Evolutionary conservation across 1,284 basidiomycete genomes (phyloP).

Genomic region (Malassezia brasiliensis): DNA sequence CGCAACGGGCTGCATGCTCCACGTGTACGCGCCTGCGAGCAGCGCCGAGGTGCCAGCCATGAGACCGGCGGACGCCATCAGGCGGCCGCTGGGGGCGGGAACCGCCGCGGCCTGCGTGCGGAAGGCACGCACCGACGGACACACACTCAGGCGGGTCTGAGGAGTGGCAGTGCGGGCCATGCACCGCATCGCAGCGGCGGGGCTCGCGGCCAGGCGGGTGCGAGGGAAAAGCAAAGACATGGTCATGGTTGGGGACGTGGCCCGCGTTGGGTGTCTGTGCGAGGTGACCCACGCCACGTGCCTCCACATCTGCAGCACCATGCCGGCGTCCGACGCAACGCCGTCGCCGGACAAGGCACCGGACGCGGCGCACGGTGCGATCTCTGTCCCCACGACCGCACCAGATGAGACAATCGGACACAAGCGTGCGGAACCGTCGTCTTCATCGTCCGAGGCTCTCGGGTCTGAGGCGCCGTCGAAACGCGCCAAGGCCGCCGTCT

Average conservation of each 20-base stretch:
- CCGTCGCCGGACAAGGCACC: too few species aligned
- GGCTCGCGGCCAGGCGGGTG: not conserved
- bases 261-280: not conserved
- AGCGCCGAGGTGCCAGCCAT: slow-evolving; percentile 12
- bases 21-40: not conserved
- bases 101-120: not conserved
- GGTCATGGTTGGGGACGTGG: slow-evolving; percentile 2
- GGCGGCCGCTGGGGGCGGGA: not conserved
- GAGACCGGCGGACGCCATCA: slow-evolving; percentile 6
- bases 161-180: not conserved
- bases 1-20: slow-evolving; percentile 1
- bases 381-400: too few species aligned
- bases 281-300: not conserved
- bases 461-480: too few species aligned
- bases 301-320: not conserved
- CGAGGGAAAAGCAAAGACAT: not conserved
- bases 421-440: too few species aligned
- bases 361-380: too few species aligned
- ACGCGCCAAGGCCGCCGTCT: not conserved
- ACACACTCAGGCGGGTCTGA: not conserved
- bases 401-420: too few species aligned
- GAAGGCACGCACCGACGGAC: slow-evolving; percentile 6
- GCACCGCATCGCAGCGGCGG: not conserved
- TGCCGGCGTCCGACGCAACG: too few species aligned
- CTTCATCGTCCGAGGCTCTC: too few species aligned